These are phyloP conservation scores for Cryptosporidium viatorum DNA, from an alignment of 169 alveolate genomes.

Conservation along the genomic window DNA sequence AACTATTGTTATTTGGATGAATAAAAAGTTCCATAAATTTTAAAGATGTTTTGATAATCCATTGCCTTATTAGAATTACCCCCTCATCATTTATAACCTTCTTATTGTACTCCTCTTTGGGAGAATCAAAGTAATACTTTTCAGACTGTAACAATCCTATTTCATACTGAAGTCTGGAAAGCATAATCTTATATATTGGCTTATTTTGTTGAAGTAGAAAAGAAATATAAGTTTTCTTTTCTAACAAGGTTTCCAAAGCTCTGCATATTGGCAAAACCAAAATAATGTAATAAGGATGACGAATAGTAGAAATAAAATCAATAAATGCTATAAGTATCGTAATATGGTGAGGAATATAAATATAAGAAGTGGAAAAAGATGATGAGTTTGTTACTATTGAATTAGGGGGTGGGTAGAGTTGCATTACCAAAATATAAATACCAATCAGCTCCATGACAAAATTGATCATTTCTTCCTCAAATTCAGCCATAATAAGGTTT, in stretches of 20 bases:
- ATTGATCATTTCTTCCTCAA: conserved; percentile 72
- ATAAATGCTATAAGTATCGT: conserved; percentile 49
- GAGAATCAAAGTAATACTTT: not conserved
- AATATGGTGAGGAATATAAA: conserved; percentile 68
- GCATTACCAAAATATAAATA: conserved; percentile 65
- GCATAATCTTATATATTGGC: conserved; percentile 56
- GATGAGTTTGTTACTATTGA: conserved; percentile 56
- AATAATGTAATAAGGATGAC: conserved; percentile 71
- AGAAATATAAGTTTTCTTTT: conserved; percentile 62
- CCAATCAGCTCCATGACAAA: conserved; percentile 74
- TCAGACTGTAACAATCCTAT: conserved; percentile 49
- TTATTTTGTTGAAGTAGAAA: conserved; percentile 55
- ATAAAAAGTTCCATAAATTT: conserved; percentile 69
- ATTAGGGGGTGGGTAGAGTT: conserved; percentile 63
- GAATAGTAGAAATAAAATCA: conserved; percentile 60
- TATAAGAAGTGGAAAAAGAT: conserved; percentile 48
- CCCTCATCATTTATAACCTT: conserved; percentile 44
- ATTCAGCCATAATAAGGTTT: conserved; percentile 63
- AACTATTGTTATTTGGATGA: conserved; percentile 55
- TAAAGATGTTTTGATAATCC: conserved; percentile 61
- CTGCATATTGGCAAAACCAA: conserved; percentile 65
- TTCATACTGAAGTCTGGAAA: conserved; percentile 63
- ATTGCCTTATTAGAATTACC: conserved; percentile 54
- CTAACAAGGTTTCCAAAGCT: conserved; percentile 62
- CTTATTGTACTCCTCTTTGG: not conserved